A percentile compares a stretch with the other conserved stretches of the same genome.
phyloP scores from a whole-genome alignment of 1,284 basidiomycete species.

The Rhodotorula sp. region DNA sequence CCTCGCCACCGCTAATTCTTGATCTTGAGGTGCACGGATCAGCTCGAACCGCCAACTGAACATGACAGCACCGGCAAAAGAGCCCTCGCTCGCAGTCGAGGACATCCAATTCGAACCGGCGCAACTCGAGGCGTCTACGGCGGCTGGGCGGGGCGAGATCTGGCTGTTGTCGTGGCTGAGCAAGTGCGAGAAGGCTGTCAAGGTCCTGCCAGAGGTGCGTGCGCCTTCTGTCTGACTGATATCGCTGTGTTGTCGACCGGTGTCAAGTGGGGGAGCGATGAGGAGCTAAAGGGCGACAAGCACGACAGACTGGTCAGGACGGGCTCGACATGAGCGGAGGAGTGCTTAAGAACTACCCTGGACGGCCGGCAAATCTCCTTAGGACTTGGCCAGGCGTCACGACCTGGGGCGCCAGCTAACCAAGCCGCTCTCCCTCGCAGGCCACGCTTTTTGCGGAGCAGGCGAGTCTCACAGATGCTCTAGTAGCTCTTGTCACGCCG shows the following conservation, averaged over 20 bases:
- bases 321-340: background rate
- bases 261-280: background rate
- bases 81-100: background rate
- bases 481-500: constrained; percentile 26
- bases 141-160: constrained; percentile 17
- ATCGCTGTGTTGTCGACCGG: too few relatives aligned
- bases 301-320: background rate
- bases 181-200: constrained; percentile 16
- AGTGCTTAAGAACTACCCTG: background rate
- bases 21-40: too few relatives aligned
- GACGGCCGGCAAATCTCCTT: too few relatives aligned
- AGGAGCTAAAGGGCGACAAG: background rate
- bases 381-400: too few relatives aligned
- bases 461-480: constrained; percentile 12
- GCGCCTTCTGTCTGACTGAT: too few relatives aligned
- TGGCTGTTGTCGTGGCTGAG: constrained; percentile 34
- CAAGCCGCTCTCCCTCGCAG: background rate
- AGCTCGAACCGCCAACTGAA: background rate
- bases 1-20: too few relatives aligned
- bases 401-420: background rate
- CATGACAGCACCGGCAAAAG: background rate
- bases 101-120: constrained; percentile 4
- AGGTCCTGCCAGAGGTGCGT: constrained; percentile 16
- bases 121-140: constrained; percentile 5
- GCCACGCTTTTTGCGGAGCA: constrained; percentile 19